These are phyloP conservation scores for Suillus subalutaceus DNA, from an alignment of 768 basidiomycete species.

Conservation along the genomic window DNA sequence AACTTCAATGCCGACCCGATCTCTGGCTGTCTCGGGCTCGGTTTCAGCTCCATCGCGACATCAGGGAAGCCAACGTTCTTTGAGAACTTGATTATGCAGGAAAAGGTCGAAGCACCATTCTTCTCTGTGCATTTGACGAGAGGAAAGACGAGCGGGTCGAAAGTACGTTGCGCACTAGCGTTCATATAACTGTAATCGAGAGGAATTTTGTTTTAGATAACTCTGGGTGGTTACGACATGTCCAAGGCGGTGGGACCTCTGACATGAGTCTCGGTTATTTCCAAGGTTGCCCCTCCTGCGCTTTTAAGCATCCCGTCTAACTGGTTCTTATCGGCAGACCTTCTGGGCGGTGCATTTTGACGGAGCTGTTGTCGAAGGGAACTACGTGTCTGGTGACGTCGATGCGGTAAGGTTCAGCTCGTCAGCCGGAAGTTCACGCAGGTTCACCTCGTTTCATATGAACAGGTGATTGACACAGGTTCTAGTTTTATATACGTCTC, in stretches of 20 bases:
- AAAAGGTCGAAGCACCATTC: constrained; percentile 44
- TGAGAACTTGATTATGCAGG: constrained; percentile 56
- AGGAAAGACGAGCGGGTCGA: constrained; percentile 43
- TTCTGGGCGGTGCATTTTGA: constrained; percentile 63
- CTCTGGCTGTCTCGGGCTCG: constrained; percentile 63
- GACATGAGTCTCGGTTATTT: constrained; percentile 40
- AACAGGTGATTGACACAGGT: constrained; percentile 68
- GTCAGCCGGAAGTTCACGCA: constrained; percentile 8
- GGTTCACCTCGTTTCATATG: neutral
- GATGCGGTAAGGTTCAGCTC: constrained; percentile 20
- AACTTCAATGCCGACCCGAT: constrained; percentile 56
- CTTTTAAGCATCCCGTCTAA: neutral
- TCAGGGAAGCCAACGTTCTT: constrained; percentile 57
- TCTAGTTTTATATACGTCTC: constrained; percentile 68
- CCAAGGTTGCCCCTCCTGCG: constrained; percentile 30
- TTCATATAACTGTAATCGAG: neutral
- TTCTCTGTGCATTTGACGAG: constrained; percentile 66
- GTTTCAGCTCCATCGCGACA: constrained; percentile 57
- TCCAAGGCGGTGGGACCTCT: constrained; percentile 34
- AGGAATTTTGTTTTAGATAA: constrained; percentile 3
- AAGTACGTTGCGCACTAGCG: constrained; percentile 37
- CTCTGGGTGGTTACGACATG: constrained; percentile 37
- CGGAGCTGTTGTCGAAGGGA: constrained; percentile 40
- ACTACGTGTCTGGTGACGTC: constrained; percentile 13
- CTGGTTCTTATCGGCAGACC: constrained; percentile 38